Base-by-base conservation (phyloP, 495 filamentous ascomycete species). In the Aspergillus conjunctus region DNA sequence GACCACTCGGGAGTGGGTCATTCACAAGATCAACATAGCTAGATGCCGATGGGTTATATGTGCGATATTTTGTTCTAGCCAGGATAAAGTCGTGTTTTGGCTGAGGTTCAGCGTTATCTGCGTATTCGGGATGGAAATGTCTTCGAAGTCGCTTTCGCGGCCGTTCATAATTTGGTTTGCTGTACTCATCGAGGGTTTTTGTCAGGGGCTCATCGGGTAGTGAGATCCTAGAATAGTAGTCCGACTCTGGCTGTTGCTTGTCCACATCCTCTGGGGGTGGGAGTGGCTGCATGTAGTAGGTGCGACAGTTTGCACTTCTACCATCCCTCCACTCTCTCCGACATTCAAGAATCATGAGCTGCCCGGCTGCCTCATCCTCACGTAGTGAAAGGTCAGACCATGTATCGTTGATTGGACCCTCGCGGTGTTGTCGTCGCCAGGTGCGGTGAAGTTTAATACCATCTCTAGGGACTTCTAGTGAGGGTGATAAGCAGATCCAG, bases 391-490 rank as follows among this genome's bases (percentile, higher is more conserved):
- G 74, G 57, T 87, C 84, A 0, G 84, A 87, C 88, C 89, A 93
- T 17, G 87, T 80, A 66, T 93, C 88, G 63, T 92, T 87, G 57
- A 93, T 87, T 3, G 89, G 87, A 0, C 90, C 90, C 66, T 92
- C 90, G 10, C 71, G 73, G 60, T 91, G 87, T 55, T 87, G 75
- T 46, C 90, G 82, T 32, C 90, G 77, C 84, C 86, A 93, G 45
- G 87, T 78, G 8, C 71, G 69, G 21, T 73, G 65, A 3, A 71
- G 68, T 20, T 73, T 65, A 9, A 79, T 65, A 70, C 4, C 48
- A 7, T 69, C 63, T 15, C 39, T 64, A 7, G 58, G 15, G 68
- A 68, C 21, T 62, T 68, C 11, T 0, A 70, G 63, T 9, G 66
- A 58, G 30, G 86, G 77, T 21, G 79, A 80, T 55, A 88, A 79